Conservation (phyloP, 2,329 filamentous ascomycete species). For the Arachnopeziza araneosa region DNA sequence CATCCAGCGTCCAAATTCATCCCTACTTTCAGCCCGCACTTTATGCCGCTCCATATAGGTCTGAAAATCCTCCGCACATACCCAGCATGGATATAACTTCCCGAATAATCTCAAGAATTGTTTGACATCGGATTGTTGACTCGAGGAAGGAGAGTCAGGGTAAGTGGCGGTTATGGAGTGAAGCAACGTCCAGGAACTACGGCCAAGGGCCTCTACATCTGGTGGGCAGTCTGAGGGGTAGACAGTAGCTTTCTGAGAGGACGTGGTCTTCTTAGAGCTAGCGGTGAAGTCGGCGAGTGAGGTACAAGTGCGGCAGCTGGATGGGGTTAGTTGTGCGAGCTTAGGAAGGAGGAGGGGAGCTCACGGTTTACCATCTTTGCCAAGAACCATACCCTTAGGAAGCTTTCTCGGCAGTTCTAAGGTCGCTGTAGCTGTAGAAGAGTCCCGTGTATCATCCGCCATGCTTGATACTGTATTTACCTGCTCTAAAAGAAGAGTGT, state of each 20-base stretch:
- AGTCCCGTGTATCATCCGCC: slow-evolving; percentile 28
- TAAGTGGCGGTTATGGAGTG: slow-evolving; percentile 89
- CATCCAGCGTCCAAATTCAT: slow-evolving; percentile 76
- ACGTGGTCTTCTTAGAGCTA: slow-evolving; percentile 45
- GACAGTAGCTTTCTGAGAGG: slow-evolving; percentile 26
- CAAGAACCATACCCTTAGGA: slow-evolving; percentile 68
- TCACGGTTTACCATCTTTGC: slow-evolving; percentile 80
- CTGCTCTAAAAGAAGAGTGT: not conserved
- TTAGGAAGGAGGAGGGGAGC: slow-evolving; percentile 29
- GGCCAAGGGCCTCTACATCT: slow-evolving; percentile 81
- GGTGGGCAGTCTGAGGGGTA: slow-evolving; percentile 71
- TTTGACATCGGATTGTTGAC: slow-evolving; percentile 69
- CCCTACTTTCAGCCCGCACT: slow-evolving; percentile 52
- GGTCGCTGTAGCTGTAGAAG: slow-evolving; percentile 7
- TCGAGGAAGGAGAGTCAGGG: slow-evolving; percentile 59
- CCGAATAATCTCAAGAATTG: slow-evolving; percentile 78
- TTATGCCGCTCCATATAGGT: slow-evolving; percentile 64
- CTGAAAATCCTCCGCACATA: slow-evolving; percentile 89
- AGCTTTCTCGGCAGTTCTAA: slow-evolving; percentile 40
- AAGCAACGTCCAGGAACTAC: slow-evolving; percentile 86
- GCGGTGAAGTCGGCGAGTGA: slow-evolving; percentile 56
- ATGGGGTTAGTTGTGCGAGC: slow-evolving; percentile 4
- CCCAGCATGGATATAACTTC: slow-evolving; percentile 90
- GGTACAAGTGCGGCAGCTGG: slow-evolving; percentile 66
- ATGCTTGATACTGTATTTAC: slow-evolving; percentile 12